Evolutionary conservation across 169 alveolate species (phyloP), one percentile per base, ranked within the genome.

Genomic region (Prorocentrum cordatum): DNA sequence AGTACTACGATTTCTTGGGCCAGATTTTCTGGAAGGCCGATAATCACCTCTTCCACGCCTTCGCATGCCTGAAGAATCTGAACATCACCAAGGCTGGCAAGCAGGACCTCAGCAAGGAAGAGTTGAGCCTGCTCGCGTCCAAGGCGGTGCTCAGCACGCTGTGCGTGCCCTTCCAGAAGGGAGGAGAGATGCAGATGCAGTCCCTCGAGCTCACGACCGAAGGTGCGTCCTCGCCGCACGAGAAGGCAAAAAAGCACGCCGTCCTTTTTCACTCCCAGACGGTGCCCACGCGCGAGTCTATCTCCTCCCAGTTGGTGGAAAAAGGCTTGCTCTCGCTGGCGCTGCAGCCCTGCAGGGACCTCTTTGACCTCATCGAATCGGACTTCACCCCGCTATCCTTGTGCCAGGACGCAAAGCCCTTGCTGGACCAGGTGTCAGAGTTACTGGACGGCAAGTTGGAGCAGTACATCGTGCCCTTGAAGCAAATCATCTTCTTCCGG

Each of bases 1-100:
- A 62, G 91, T 82, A 82, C 80, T 82, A 82, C 29, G 91, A 82
- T 67, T 66, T 62, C 64, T 80, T 82, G 7, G 91, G 91, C 24
- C 91, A 82, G 47, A 82, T 82, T 36, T 82, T 82, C 80, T 82
- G 91, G 91, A 82, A 82, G 91, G 54, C 80, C 29, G 91, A 82
- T 50, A 82, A 82, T 80, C 64, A 82, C 59, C 91, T 82, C 58
- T 82, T 82, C 80, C 91, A 82, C 16, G 91, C 91, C 38, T 82
- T 82, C 22, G 91, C 91, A 18, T 32, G 80, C 70, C 64, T 82
- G 39, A 82, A 82, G 80, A 82, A 82, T 24, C 72, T 82, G 16
- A n/a, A 62, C 91, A 62, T 82, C 38, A 80, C 64, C 7, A 82
- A 82, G 80, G 91, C 27, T 18, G 58, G 22, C 54, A 42, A 42